phyloP scores from a whole-genome alignment of 2,329 filamentous ascomycete species.

The Aspergillus eucalypticola region DNA sequence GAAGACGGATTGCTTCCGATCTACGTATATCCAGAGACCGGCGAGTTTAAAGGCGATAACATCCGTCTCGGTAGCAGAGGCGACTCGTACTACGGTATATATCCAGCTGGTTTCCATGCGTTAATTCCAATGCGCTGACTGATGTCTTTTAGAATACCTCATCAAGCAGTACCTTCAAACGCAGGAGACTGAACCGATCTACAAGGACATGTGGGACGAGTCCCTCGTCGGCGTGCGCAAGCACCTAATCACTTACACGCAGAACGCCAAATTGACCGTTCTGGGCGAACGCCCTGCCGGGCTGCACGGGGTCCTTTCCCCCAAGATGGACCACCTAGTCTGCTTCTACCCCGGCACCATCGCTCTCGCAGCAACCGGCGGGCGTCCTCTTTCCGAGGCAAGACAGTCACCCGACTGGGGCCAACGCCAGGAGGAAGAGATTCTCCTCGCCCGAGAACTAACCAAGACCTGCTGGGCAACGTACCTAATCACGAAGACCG shows the following conservation, averaged over 20 bases:
- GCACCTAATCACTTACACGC: slow-evolving; percentile 86
- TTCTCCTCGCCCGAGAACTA: slow-evolving; percentile 81
- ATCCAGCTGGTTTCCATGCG: neutral
- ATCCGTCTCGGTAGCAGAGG: slow-evolving; percentile 91
- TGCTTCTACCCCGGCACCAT: slow-evolving; percentile 98
- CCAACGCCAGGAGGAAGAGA: slow-evolving; percentile 78
- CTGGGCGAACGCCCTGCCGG: slow-evolving; percentile 82
- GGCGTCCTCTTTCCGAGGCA: slow-evolving; percentile 72
- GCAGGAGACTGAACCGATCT: slow-evolving; percentile 78
- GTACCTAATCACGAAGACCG: slow-evolving; percentile 87
- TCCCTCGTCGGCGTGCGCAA: slow-evolving; percentile 82
- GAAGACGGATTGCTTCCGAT: slow-evolving; percentile 88
- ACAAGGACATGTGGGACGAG: slow-evolving; percentile 91
- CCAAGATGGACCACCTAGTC: slow-evolving; percentile 98
- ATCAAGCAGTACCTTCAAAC: slow-evolving; percentile 99
- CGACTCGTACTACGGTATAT: slow-evolving; percentile 82
- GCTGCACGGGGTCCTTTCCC: slow-evolving; percentile 63
- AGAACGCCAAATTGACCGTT: slow-evolving; percentile 78
- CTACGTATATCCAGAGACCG: slow-evolving; percentile 77
- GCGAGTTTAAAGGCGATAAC: slow-evolving; percentile 78
- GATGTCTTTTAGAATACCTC: slow-evolving; percentile 68
- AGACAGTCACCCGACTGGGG: slow-evolving; percentile 72
- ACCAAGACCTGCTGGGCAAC: slow-evolving; percentile 98
- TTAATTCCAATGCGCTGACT: slow-evolving; percentile 3
- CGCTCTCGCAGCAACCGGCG: slow-evolving; percentile 80